Conservation (phyloP, 1,284 basidiomycete genomes). For the Tilletia indica region DNA sequence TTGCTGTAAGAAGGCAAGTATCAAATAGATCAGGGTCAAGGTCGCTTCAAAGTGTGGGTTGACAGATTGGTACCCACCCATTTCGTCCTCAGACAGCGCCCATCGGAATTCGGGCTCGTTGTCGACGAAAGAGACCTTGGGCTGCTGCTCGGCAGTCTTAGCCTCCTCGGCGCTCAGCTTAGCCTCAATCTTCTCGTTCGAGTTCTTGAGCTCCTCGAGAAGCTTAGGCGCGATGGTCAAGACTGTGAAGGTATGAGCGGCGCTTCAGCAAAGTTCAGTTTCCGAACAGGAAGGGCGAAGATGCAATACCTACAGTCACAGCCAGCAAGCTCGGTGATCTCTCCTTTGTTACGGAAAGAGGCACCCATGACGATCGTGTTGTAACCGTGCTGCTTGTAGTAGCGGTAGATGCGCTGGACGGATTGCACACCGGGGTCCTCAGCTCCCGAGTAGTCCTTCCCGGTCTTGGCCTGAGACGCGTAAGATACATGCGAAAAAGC, state of each 20-base stretch:
- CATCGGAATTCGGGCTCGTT: conserved; percentile 95
- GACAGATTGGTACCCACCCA: neutral
- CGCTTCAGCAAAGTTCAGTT: neutral
- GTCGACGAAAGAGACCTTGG: conserved; percentile 83
- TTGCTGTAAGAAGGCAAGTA: conserved; percentile 24
- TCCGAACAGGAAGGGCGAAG: neutral
- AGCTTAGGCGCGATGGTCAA: conserved; percentile 88
- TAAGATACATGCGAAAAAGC: too few species aligned
- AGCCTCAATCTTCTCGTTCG: conserved; percentile 74
- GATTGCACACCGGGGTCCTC: conserved; percentile 95
- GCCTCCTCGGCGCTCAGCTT: conserved; percentile 73
- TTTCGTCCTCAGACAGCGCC: conserved; percentile 61
- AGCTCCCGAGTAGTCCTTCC: conserved; percentile 49
- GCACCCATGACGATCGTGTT: conserved; percentile 99
- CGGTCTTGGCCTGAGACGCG: conserved; percentile 35
- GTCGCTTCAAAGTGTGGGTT: neutral
- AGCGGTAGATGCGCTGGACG: conserved; percentile 78
- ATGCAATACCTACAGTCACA: conserved; percentile 64
- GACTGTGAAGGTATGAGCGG: conserved; percentile 59
- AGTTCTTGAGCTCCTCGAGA: conserved; percentile 87
- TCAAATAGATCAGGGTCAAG: neutral
- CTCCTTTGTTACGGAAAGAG: conserved; percentile 82
- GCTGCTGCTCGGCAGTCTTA: conserved; percentile 65
- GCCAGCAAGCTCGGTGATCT: conserved; percentile 92
- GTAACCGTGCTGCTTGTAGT: conserved; percentile 98